Base-by-base conservation (phyloP, 2,329 filamentous ascomycete genomes). In the Colletotrichum spinosum region DNA sequence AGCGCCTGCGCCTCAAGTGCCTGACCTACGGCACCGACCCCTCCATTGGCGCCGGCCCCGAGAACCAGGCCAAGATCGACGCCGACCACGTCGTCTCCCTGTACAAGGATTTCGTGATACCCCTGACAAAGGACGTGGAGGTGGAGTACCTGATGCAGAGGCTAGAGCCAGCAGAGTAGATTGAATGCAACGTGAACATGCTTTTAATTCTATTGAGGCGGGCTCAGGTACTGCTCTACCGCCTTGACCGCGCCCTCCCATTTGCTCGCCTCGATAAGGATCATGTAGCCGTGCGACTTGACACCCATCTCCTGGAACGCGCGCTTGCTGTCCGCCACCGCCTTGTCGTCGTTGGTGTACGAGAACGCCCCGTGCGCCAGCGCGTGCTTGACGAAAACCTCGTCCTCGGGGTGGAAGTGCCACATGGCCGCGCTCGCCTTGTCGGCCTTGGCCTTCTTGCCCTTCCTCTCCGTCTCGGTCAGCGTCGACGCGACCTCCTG, bases 141-240 rank as follows among this genome's bases (percentile, higher is more conserved):
- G 94, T 99, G 9, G 96, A 99, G 72, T 99, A 99, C 77, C 83
- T 99, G 71, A 97, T 99, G 93, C 93, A 98, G 79, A 87, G 96
- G 69, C 81, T 99, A 58, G 87, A 88, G 58, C 75, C 74, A 69
- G 50, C 55, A 67, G 59, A 60, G 35, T 61, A 67, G 64, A 65
- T 33, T 33, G 53, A 11, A 58, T 65, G 51, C 50, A 55, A 54
- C 51, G 53, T 42, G 60, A 50, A 56, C 66, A n/a, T 62, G 70
- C 67, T 64, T 69, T 69, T 68, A 46, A 63, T 71, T 68, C 70
- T 65, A 68, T 68, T 68, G 65, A 17, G 81, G 78, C 67, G 86
- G 81, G 71, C 83, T 86, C 69, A 97, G 76, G 77, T 94, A 97
- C 70, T 93, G 88, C 70, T 84, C 84, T 66, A 97, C 85, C 56